phyloP scores from a whole-genome alignment of 1,139 yeast species.

The Casaregolazyma suthepensis region DNA sequence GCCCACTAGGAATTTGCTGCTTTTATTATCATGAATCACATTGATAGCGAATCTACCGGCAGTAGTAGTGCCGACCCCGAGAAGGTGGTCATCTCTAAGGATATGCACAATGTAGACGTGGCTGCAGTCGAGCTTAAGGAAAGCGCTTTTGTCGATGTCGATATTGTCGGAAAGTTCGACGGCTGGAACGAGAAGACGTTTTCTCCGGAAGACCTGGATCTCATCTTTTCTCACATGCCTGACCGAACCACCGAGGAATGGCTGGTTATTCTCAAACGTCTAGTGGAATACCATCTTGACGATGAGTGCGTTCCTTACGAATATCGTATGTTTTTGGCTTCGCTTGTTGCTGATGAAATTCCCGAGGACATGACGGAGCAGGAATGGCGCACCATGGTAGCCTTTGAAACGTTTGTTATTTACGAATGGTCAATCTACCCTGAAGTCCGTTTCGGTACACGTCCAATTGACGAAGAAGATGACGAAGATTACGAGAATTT shows the following conservation, averaged over 20 bases:
- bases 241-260: not conserved
- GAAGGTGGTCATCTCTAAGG: not conserved
- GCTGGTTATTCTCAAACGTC: slow-evolving; percentile 33
- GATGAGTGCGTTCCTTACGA: slow-evolving; percentile 46
- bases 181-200: not conserved
- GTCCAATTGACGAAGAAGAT: slow-evolving; percentile 45
- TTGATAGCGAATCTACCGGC: not conserved
- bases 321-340: slow-evolving; percentile 31
- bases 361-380: slow-evolving; percentile 11
- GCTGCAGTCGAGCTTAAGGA: not conserved
- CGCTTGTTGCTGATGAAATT: slow-evolving; percentile 21
- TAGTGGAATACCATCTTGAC: slow-evolving; percentile 37
- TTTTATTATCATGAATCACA: not conserved
- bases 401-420: slow-evolving; percentile 41
- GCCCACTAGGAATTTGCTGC: not conserved
- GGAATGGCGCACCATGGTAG: slow-evolving; percentile 32
- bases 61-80: not conserved
- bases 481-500: slow-evolving; percentile 49
- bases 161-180: not conserved
- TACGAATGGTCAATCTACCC: slow-evolving; percentile 49
- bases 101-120: not conserved
- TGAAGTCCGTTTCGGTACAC: slow-evolving; percentile 56
- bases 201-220: not conserved
- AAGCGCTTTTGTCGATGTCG: not conserved
- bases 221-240: not conserved